Conservation (phyloP, 2,329 filamentous ascomycete species). For the Aureobasidium sp. region DNA sequence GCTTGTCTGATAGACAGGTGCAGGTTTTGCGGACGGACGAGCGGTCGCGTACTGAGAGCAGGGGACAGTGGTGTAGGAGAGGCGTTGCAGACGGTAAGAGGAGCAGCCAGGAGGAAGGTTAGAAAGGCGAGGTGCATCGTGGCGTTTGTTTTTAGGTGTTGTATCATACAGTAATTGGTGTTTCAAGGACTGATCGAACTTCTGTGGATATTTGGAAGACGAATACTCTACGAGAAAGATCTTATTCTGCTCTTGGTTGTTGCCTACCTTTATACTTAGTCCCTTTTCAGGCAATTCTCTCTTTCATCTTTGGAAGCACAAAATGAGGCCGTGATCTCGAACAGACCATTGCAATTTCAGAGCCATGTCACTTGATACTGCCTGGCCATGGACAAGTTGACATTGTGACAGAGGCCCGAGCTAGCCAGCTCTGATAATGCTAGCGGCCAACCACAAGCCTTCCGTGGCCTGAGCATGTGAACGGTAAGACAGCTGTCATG, state of each 20-base stretch:
- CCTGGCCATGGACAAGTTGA: background rate
- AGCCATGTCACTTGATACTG: background rate
- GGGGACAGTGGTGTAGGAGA: background rate
- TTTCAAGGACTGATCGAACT: background rate
- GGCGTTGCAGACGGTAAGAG: background rate
- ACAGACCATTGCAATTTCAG: background rate
- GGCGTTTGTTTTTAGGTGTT: background rate
- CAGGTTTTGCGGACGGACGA: too few relatives aligned
- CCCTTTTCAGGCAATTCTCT: background rate
- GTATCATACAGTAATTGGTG: background rate
- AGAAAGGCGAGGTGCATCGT: background rate
- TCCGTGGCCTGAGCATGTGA: background rate
- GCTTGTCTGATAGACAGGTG: background rate
- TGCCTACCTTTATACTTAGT: background rate
- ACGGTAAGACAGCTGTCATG: slow-evolving; percentile 3
- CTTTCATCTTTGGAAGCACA: background rate
- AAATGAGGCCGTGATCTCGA: background rate
- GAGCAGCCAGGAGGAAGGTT: background rate
- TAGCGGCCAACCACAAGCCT: background rate
- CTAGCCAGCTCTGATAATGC: background rate
- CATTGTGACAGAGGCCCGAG: background rate
- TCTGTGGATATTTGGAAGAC: background rate
- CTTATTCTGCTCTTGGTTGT: background rate
- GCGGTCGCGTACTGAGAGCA: background rate
- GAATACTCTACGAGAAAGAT: background rate